phyloP scores from a whole-genome alignment of 2,329 filamentous ascomycete species.

The Hymenoscyphus occultus region DNA sequence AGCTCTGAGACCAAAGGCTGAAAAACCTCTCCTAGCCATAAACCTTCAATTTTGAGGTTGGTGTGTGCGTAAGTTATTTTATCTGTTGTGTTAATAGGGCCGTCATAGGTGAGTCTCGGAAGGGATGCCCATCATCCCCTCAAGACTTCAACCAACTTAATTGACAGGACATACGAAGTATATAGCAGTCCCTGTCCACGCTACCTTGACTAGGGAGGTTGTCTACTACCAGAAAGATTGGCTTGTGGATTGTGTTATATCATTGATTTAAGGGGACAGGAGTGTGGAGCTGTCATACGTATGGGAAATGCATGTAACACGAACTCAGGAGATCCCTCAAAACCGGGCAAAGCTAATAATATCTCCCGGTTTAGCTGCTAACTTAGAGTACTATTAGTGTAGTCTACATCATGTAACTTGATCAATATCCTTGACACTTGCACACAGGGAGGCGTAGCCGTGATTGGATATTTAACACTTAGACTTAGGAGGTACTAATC shows the following conservation, averaged over 20 bases:
- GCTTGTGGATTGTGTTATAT: not conserved
- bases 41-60: not conserved
- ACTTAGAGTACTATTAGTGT: not conserved
- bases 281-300: not conserved
- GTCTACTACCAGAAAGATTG: not conserved
- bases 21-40: not conserved
- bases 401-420: not conserved
- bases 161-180: not conserved
- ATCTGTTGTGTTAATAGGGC: not conserved
- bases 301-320: not conserved
- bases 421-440: not conserved
- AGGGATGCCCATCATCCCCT: not conserved
- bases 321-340: not conserved
- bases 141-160: not conserved
- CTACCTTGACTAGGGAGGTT: not conserved
- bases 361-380: not conserved
- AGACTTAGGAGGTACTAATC: not conserved
- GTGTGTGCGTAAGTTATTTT: not conserved
- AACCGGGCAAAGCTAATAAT: not conserved
- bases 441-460: not conserved
- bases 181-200: not conserved
- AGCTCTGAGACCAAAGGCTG: conserved; percentile 1
- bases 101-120: not conserved
- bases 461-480: no score
- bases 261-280: not conserved